Evolutionary conservation across 805 yeast species (phyloP).

Genomic region (Kuraishia ogatae): DNA sequence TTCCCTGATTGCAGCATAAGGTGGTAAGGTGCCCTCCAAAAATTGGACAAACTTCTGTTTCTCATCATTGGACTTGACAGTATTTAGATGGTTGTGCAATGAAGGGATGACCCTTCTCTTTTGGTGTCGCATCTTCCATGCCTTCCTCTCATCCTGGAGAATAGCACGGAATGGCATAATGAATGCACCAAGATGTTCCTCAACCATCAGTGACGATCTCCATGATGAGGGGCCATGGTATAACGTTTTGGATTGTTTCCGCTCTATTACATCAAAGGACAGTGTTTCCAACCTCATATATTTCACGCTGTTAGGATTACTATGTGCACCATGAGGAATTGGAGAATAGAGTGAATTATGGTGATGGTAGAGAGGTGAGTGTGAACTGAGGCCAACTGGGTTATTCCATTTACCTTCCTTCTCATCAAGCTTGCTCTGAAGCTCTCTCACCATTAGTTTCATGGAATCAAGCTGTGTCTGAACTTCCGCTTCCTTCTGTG

Average conservation of each 20-base stretch:
- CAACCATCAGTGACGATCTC: constrained; percentile 6
- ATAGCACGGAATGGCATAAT: background rate
- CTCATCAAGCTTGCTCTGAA: constrained; percentile 3
- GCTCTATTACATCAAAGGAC: constrained; percentile 6
- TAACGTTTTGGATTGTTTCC: constrained; percentile 8
- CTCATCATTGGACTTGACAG: constrained; percentile 2
- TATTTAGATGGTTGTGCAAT: background rate
- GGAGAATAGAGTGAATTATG: background rate
- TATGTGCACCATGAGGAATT: background rate
- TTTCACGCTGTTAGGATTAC: constrained; percentile 1
- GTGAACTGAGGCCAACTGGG: constrained; percentile 7
- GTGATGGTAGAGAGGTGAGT: constrained; percentile 3
- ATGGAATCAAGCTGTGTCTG: background rate
- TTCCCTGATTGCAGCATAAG: constrained; percentile 14
- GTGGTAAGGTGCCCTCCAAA: constrained; percentile 6
- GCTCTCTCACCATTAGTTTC: background rate
- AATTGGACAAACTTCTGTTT: constrained; percentile 4
- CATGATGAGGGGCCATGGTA: constrained; percentile 9
- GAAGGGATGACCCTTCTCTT: background rate
- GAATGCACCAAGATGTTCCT: background rate
- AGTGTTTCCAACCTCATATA: constrained; percentile 5
- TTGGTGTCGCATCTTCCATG: constrained; percentile 10
- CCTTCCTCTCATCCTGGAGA: background rate
- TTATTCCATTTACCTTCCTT: constrained; percentile 2
- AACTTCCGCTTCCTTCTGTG: background rate